Percentiles rank a stretch among this genome's conserved stretches.
Evolutionary conservation across 331 rosid genomes (phyloP).

Genomic region (Malus hybrid): DNA sequence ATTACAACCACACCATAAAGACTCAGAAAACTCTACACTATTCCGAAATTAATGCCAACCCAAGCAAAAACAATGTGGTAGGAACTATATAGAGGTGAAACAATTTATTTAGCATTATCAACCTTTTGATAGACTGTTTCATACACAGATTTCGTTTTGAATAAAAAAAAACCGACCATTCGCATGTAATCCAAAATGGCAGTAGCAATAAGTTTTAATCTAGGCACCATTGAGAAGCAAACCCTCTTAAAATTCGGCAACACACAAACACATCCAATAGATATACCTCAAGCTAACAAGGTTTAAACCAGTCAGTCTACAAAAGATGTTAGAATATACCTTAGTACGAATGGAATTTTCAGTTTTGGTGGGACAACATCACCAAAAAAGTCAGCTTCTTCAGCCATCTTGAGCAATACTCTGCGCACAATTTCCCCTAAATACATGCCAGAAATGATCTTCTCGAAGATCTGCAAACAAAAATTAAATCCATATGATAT

Average conservation of each 20-base stretch:
- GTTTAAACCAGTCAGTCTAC: not conserved
- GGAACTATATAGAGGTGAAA: not conserved
- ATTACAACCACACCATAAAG: slow-evolving; percentile 9
- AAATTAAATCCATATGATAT: slow-evolving; percentile 12
- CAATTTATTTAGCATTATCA: not conserved
- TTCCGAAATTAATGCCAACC: not conserved
- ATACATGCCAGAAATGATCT: slow-evolving; percentile 96
- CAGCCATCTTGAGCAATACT: slow-evolving; percentile 78
- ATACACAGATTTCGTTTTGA: not conserved
- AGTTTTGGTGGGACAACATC: slow-evolving; percentile 77
- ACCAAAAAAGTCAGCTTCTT: slow-evolving; percentile 81
- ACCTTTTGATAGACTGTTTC: not conserved
- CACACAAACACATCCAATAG: not conserved
- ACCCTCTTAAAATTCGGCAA: not conserved
- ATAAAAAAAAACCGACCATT: not conserved
- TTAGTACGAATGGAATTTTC: slow-evolving; percentile 60
- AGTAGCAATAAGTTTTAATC: not conserved
- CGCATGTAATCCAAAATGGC: not conserved
- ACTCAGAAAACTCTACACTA: not conserved
- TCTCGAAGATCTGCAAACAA: slow-evolving; percentile 72
- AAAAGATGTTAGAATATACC: slow-evolving; percentile 35
- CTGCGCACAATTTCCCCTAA: slow-evolving; percentile 87
- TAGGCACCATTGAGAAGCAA: not conserved
- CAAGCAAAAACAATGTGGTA: not conserved
- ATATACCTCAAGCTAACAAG: not conserved